Evolutionary conservation across 2,329 filamentous ascomycete genomes (phyloP).

Genomic region (Drechslerella stenobrocha): DNA sequence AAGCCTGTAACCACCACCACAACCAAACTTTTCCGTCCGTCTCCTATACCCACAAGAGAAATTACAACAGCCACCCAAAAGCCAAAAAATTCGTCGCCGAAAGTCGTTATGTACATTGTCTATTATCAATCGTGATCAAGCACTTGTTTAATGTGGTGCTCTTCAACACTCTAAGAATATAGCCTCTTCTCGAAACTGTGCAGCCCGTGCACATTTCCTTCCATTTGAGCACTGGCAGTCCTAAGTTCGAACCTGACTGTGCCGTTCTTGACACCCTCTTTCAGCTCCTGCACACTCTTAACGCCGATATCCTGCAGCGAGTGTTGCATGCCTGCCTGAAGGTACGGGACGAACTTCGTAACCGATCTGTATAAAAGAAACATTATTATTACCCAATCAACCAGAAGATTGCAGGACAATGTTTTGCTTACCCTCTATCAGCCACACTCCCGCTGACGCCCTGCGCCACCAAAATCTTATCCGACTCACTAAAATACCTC

Average conservation of each 20-base stretch:
- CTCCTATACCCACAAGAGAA: conserved; percentile 13
- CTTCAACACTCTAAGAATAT: conserved; percentile 69
- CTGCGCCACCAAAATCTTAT: conserved; percentile 91
- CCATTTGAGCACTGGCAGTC: conserved; percentile 89
- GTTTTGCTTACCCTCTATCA: conserved; percentile 65
- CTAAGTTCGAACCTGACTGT: conserved; percentile 88
- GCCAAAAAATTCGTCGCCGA: conserved; percentile 12
- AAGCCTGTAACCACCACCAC: neutral
- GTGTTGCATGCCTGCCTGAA: conserved; percentile 94
- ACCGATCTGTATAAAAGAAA: conserved; percentile 63
- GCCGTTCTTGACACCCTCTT: conserved; percentile 72
- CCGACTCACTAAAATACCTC: conserved; percentile 96
- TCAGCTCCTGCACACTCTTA: conserved; percentile 75
- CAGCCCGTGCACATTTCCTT: conserved; percentile 94
- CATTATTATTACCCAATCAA: conserved; percentile 54
- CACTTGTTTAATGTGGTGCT: neutral
- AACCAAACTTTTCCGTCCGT: conserved; percentile 34
- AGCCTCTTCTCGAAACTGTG: conserved; percentile 99
- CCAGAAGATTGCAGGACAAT: neutral
- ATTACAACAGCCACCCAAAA: conserved; percentile 23
- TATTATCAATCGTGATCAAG: neutral
- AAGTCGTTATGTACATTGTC: neutral
- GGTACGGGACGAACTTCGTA: conserved; percentile 93
- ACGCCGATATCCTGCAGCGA: conserved; percentile 93
- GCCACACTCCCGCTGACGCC: conserved; percentile 85